phyloP scores from a whole-genome alignment of 345 rosid genomes.

The Eucalyptus pauciflora region DNA sequence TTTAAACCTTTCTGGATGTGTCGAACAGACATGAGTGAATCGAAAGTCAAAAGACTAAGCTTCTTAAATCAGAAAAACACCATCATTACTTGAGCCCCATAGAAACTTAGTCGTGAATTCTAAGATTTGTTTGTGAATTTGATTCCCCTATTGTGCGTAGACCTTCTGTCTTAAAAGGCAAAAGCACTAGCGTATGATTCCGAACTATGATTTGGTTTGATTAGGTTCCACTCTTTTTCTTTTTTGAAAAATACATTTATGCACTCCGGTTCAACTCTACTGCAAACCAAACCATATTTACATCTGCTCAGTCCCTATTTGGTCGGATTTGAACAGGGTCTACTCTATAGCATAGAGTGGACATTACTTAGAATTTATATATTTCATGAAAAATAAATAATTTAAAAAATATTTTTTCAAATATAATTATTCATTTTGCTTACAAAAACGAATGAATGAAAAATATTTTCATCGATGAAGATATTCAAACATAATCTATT shows the following conservation, averaged over 20 bases:
- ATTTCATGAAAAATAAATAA: accelerated
- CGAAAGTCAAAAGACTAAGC: background rate
- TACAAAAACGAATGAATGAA: no score
- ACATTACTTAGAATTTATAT: no score
- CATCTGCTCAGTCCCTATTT: accelerated
- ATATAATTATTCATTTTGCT: accelerated
- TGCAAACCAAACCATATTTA: accelerated
- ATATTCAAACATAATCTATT: no score
- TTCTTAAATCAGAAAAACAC: background rate
- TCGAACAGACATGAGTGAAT: background rate
- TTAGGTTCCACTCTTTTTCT: background rate
- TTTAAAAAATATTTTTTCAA: accelerated
- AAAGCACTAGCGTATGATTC: background rate
- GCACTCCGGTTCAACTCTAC: accelerated
- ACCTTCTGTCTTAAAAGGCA: background rate
- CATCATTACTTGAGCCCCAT: background rate
- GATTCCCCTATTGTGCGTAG: background rate
- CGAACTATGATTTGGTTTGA: background rate
- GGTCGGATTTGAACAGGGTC: accelerated
- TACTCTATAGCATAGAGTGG: background rate
- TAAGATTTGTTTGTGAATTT: background rate
- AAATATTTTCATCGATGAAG: no score
- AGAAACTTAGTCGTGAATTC: background rate
- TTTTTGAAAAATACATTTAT: background rate
- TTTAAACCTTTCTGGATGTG: background rate